Conservation (phyloP, 1,284 basidiomycete genomes). For the Uromyces viciae-fabae region DNA sequence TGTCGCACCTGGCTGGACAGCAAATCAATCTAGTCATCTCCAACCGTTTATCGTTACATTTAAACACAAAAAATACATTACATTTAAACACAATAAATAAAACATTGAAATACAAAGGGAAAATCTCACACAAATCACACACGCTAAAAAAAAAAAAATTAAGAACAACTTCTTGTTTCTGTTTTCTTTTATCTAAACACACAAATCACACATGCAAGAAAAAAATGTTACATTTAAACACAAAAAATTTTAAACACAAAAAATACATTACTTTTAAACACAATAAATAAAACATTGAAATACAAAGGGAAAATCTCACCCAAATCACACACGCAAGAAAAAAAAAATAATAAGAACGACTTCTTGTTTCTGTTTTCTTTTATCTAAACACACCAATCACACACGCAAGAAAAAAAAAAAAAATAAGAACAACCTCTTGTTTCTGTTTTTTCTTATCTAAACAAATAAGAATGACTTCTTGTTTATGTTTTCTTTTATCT, state of each 20-base stretch:
- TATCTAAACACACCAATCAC: no score
- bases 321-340: background rate
- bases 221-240: background rate
- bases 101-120: background rate
- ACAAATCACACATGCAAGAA: background rate
- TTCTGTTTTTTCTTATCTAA: no score
- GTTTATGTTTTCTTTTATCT: background rate
- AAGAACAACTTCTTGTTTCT: no score
- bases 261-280: background rate
- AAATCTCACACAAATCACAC: background rate
- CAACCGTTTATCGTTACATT: no score
- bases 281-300: background rate
- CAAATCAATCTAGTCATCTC: background rate
- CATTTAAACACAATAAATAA: background rate
- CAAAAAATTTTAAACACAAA: background rate
- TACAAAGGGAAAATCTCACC: background rate
- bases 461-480: no score
- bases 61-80: background rate
- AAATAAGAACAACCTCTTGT: no score
- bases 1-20: background rate
- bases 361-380: no score
- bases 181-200: no score
- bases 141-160: background rate
- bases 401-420: no score
- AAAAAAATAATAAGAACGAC: background rate